These are phyloP conservation scores for Trichomonas tenax DNA, from an alignment of 208 protist genomes.

Conservation along the genomic window DNA sequence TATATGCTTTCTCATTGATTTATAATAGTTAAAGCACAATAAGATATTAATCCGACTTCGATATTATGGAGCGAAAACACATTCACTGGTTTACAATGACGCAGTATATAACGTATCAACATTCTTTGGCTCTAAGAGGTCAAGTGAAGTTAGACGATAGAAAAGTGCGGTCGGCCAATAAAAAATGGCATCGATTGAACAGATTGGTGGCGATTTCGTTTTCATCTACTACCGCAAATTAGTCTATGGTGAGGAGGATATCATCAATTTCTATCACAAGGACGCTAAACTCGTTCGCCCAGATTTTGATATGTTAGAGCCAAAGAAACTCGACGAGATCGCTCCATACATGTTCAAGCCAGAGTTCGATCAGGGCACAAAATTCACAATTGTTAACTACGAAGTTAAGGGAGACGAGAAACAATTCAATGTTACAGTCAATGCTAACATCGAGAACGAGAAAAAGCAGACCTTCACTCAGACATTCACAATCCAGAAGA, in stretches of 20 bases:
- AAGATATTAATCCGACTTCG: no score
- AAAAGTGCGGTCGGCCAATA: not conserved
- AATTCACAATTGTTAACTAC: not conserved
- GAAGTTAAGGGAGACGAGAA: not conserved
- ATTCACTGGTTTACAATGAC: no score
- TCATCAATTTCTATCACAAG: not conserved
- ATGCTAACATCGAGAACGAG: not conserved
- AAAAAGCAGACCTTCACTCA: not conserved
- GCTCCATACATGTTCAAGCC: not conserved
- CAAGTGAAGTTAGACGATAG: not conserved
- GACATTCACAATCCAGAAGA: not conserved
- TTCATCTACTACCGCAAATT: not conserved
- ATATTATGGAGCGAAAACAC: no score
- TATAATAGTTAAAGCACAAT: no score
- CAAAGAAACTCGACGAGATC: not conserved
- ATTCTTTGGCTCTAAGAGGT: not conserved
- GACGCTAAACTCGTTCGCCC: not conserved
- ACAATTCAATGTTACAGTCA: not conserved
- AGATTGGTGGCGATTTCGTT: not conserved
- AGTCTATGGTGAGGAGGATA: not conserved
- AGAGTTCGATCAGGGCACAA: not conserved
- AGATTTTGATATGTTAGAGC: not conserved
- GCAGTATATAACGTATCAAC: no score
- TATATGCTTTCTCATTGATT: no score
- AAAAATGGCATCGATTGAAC: not conserved